phyloP scores from a whole-genome alignment of 1,284 basidiomycete genomes.

The Fomitiporia mediterranea region DNA sequence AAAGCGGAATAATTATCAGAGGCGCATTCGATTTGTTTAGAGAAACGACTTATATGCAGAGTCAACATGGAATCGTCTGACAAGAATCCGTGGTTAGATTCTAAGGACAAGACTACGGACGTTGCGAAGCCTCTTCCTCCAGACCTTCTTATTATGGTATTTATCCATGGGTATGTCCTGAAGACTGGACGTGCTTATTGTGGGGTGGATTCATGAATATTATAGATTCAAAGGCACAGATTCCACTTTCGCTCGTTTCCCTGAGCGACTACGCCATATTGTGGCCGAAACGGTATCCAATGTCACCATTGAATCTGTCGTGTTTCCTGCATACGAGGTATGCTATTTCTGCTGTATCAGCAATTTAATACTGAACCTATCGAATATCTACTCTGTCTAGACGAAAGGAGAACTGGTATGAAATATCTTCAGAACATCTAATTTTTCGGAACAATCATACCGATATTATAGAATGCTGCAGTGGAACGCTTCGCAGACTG shows the following conservation, averaged over 20 bases:
- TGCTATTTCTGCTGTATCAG: background rate
- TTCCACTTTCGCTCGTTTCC: constrained; percentile 73
- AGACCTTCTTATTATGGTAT: constrained; percentile 43
- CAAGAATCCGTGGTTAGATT: constrained; percentile 5
- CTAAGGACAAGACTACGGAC: background rate
- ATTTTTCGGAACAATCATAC: background rate
- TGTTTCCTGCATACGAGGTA: constrained; percentile 91
- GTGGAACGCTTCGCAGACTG: constrained; percentile 84
- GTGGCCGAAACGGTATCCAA: constrained; percentile 54
- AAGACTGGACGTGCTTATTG: background rate
- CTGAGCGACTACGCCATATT: constrained; percentile 72
- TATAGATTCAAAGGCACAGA: constrained; percentile 70
- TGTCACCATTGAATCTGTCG: constrained; percentile 61
- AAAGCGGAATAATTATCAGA: too few species aligned
- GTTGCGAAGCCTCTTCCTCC: constrained; percentile 22
- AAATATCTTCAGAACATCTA: too few species aligned
- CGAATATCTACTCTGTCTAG: constrained; percentile 32
- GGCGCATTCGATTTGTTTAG: too few species aligned
- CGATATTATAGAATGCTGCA: constrained; percentile 60
- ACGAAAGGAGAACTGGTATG: constrained; percentile 85
- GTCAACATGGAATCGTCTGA: background rate
- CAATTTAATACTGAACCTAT: background rate
- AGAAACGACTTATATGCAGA: too few species aligned
- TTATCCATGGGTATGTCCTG: constrained; percentile 52
- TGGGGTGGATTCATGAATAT: background rate